A percentile compares a stretch with the other conserved stretches of the same genome.
Conservation (phyloP, 305 asterid species). For the Rubia peregrina region DNA sequence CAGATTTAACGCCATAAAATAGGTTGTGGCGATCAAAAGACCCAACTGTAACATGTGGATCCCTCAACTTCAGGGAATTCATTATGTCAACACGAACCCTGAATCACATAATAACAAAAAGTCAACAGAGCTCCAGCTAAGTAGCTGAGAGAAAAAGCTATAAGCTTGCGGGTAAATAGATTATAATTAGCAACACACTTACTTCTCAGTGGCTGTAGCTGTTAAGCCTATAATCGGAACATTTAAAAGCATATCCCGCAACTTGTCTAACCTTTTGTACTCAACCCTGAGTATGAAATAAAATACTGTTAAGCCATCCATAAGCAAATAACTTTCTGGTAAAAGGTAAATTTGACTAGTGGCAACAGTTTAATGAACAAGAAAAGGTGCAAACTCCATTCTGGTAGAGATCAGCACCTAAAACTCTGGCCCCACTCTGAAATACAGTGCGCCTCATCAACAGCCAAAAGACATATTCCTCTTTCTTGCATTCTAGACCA, state of each 20-base stretch:
- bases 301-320: background rate
- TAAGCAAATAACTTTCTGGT: background rate
- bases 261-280: constrained; percentile 69
- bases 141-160: constrained; percentile 4
- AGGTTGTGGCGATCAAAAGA: constrained; percentile 90
- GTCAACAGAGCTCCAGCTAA: constrained; percentile 17
- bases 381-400: background rate
- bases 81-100: constrained; percentile 81
- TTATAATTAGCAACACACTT: constrained; percentile 22
- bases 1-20: constrained; percentile 67
- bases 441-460: constrained; percentile 97
- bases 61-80: constrained; percentile 61
- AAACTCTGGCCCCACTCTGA: constrained; percentile 98
- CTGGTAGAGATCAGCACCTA: constrained; percentile 36
- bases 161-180: constrained; percentile 13
- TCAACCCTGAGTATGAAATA: constrained; percentile 53
- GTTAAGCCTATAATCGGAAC: constrained; percentile 90
- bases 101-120: constrained; percentile 13
- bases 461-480: constrained; percentile 87
- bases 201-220: constrained; percentile 97
- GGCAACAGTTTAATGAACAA: background rate
- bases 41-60: constrained; percentile 70
- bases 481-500: constrained; percentile 65
- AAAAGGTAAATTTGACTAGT: background rate
- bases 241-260: constrained; percentile 58